Base-by-base conservation (phyloP, 2,329 filamentous ascomycete species). In the Xylariaceae sp. region DNA sequence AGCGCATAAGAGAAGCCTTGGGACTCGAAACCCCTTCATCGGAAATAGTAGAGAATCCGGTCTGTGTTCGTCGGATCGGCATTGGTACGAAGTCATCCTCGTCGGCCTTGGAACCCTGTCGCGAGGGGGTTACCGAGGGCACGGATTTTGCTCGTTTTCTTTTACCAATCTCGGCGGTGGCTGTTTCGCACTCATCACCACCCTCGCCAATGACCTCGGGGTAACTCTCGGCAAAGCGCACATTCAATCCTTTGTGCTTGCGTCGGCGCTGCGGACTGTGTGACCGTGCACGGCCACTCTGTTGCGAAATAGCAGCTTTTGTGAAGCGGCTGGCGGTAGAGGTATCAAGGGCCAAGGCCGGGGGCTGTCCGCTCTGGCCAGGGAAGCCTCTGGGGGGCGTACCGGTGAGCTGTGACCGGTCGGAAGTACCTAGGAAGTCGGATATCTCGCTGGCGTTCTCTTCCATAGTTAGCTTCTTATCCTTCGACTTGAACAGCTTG, bases 171-270 rank as follows among this genome's bases (percentile, higher is more conserved):
- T 94, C 88, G 17, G 85, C 78, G 1, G 86, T 83, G 1, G 89
- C 89, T 7, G 82, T 77, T 56, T 89, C 86, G 57, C 88, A 88
- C 73, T 96, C 92, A 69, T 97, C 93, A 39, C 93, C 93, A 59
- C 93, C 93, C 73, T 93, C 88, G 51, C 93, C 93, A 69, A 97
- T 97, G 62, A 96, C 75, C 51, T 91, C 88, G 5, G 92, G 92
- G 57, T 82, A 79, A 8, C 81, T 82, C 66, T 89, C 85, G 55
- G 82, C 82, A 68, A 97, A 97, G 58, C 80, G 84, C 42, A 97
- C 92, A 3, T 78, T 78, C 62, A 94, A 77, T 8, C 88, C 88
- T 73, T 90, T 72, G 30, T 68, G 59, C 48, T 69, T 89, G 70
- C 82, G 84, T 54, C 75, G 78, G 23, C 75, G 75, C 18, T 75